Evolutionary conservation across 257 asterid genomes (phyloP), one percentile per base, ranked within the genome.

Genomic region (Verbena officinalis): DNA sequence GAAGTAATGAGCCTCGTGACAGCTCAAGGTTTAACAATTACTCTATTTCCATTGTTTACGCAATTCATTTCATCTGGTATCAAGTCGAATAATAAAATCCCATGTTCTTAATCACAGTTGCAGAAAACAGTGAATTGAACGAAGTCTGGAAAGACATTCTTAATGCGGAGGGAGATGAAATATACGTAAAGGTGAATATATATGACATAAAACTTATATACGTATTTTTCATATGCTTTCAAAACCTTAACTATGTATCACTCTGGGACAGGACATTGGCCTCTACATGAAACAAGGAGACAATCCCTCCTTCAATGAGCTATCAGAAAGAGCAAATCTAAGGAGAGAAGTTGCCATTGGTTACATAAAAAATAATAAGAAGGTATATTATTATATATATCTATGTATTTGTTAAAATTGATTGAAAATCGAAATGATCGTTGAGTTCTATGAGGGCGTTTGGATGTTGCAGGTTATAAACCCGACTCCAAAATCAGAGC

Each of bases 1-100:
- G 93, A 94, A 90, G 79, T 90, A 68, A 94, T 94, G 99, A 93
- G 99, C 80, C 97, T 94, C 3, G 97, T 94, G 42, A 90, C 97
- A 67, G 99, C 96, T 75, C 97, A 94, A 83, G 97, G 99, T 92
- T 59, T 51, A n/a, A 0, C 15, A 70, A 22, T 17, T 40, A 3
- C 20, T 69, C 23, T 34, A 11, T 54, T 4, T 55, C 40, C 48
- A 14, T 54, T 31, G 5, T 48, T 62, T 50, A 4, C 52, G 43
- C 33, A 27, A 27, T 27, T 27, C 2, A 10, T 57, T 53, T 55
- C 27, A 1, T 13, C 16, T 12, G 46, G 3, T 42, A 16, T 42
- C 31, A 24, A 54, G 51, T 55, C 68, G 73, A 21, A 50, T 51
- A 44, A 7, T 24, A 38, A 27, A 68, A 42, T 52, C 0, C 39